Evolutionary conservation across 768 basidiomycete species (phyloP).

Genomic region (Gymnopilus dilepis): DNA sequence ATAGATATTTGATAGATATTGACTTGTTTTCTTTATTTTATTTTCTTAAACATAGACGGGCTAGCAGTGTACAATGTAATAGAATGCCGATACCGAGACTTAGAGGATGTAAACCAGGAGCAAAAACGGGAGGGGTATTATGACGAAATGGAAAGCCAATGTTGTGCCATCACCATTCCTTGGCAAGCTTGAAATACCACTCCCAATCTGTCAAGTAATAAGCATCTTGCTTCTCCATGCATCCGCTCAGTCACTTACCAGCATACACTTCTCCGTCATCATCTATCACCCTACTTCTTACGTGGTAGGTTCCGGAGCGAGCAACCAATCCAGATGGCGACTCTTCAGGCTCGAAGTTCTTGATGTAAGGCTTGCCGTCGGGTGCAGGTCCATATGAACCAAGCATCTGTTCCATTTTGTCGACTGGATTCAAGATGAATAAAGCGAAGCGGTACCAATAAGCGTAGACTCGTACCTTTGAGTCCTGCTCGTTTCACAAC

Average conservation of each 20-base stretch:
- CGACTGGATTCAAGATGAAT: constrained; percentile 56
- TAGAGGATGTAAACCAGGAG: background rate
- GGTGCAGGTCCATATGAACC: constrained; percentile 87
- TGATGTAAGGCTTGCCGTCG: constrained; percentile 66
- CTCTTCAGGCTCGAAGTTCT: constrained; percentile 77
- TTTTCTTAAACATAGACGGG: background rate
- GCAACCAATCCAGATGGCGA: constrained; percentile 83
- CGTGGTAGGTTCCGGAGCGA: constrained; percentile 78
- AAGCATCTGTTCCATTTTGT: constrained; percentile 93
- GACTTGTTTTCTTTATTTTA: constrained; percentile 11
- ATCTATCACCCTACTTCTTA: constrained; percentile 84
- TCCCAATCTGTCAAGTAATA: constrained; percentile 62
- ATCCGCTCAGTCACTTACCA: constrained; percentile 50
- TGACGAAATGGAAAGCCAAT: background rate
- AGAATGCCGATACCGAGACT: background rate
- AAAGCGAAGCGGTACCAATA: background rate
- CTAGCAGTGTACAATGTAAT: constrained; percentile 8
- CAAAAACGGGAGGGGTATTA: background rate
- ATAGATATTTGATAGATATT: too few relatives aligned
- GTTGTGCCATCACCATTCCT: constrained; percentile 68
- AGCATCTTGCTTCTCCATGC: background rate
- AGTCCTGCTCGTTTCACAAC: constrained; percentile 82
- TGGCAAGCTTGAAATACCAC: constrained; percentile 91
- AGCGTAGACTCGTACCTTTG: constrained; percentile 52
- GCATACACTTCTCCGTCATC: constrained; percentile 85